Percentiles rank a stretch among this genome's conserved stretches.
phyloP scores from a whole-genome alignment of 768 basidiomycete species.

The Cystobasidium tubakii region DNA sequence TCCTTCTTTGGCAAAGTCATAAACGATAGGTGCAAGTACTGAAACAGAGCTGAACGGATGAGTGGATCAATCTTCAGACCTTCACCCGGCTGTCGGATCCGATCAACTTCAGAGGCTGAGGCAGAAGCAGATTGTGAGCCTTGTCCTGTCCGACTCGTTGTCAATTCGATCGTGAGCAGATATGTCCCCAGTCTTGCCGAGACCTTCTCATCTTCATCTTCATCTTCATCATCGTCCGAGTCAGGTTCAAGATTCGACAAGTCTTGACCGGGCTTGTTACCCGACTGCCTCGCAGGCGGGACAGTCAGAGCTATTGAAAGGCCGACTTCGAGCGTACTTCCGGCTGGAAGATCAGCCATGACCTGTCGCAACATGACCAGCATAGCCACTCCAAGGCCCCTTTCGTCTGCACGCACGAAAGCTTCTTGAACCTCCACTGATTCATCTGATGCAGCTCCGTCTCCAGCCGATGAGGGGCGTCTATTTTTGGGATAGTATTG shows the following conservation, averaged over 20 bases:
- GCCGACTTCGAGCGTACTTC: constrained; percentile 34
- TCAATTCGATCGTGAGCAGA: constrained; percentile 1
- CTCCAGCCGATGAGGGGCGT: background rate
- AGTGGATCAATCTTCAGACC: constrained; percentile 3
- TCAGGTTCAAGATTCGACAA: constrained; percentile 8
- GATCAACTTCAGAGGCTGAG: background rate
- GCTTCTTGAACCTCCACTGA: constrained; percentile 27
- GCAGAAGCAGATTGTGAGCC: background rate
- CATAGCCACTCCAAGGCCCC: constrained; percentile 34
- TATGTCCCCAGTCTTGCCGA: background rate
- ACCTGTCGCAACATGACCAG: constrained; percentile 36
- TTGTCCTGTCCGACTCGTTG: background rate
- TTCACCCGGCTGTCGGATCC: background rate
- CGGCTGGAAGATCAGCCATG: background rate
- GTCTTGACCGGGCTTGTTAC: background rate
- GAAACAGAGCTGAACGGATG: constrained; percentile 19
- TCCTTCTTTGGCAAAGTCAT: constrained; percentile 18
- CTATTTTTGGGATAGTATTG: background rate
- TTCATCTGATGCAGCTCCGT: constrained; percentile 4
- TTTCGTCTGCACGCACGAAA: constrained; percentile 36
- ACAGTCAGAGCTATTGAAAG: constrained; percentile 23
- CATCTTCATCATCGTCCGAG: constrained; percentile 12
- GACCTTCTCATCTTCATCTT: too few species aligned
- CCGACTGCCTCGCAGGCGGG: background rate
- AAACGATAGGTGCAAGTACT: constrained; percentile 23